Percentiles rank a stretch among this genome's conserved stretches.
phyloP scores from a whole-genome alignment of 768 basidiomycete species.

The Polyporus arcularius region DNA sequence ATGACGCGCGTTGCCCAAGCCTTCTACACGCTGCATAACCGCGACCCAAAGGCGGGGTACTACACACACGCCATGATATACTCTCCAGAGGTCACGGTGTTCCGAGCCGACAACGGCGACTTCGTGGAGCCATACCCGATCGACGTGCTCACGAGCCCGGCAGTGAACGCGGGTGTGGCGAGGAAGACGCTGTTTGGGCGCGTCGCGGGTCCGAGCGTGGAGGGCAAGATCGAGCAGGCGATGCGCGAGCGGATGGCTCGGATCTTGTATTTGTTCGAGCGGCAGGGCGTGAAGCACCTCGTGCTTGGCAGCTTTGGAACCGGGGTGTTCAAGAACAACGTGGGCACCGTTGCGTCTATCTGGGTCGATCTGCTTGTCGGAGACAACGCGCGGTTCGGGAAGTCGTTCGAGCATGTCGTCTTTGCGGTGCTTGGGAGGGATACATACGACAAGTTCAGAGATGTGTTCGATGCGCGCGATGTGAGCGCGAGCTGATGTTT shows the following conservation, averaged over 20 bases:
- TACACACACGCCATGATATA: conserved; percentile 83
- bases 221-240: conserved; percentile 45
- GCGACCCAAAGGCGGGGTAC: conserved; percentile 48
- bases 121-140: conserved; percentile 58
- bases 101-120: conserved; percentile 63
- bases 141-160: conserved; percentile 71
- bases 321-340: conserved; percentile 71
- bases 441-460: conserved; percentile 47
- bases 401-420: conserved; percentile 60
- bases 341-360: conserved; percentile 55
- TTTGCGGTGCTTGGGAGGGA: conserved; percentile 64
- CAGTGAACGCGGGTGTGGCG: conserved; percentile 69
- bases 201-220: conserved; percentile 18
- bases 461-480: conserved; percentile 29
- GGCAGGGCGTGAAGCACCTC: conserved; percentile 55
- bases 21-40: conserved; percentile 65
- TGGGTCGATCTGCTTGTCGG: conserved; percentile 63
- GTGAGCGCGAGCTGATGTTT: background rate
- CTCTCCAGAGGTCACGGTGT: conserved; percentile 61
- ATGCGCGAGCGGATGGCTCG: conserved; percentile 78
- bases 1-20: conserved; percentile 51
- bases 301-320: conserved; percentile 80
- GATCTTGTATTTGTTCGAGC: conserved; percentile 65
- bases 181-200: conserved; percentile 28
- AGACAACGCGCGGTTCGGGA: conserved; percentile 52